A percentile compares a stretch with the other conserved stretches of the same genome.
Evolutionary conservation across 2,329 filamentous ascomycete species (phyloP).

Genomic region (Pezicula radicicola): DNA sequence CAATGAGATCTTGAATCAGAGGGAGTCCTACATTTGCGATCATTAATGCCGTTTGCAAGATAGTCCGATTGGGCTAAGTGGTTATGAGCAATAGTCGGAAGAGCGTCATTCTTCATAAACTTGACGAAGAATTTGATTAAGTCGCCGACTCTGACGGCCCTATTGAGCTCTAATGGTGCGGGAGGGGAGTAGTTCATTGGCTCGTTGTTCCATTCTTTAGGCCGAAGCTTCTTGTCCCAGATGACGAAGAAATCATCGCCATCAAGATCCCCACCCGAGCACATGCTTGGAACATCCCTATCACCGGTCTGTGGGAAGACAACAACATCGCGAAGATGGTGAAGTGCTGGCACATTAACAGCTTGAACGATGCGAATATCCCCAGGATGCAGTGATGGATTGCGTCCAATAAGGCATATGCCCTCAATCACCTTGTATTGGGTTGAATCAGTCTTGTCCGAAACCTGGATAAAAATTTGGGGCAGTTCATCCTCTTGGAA

Average conservation of each 20-base stretch:
- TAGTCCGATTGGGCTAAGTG: slow-evolving; percentile 78
- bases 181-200: slow-evolving; percentile 75
- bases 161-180: slow-evolving; percentile 50
- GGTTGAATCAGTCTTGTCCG: slow-evolving; percentile 49
- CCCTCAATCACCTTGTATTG: slow-evolving; percentile 66
- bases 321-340: slow-evolving; percentile 78
- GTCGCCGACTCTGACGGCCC: slow-evolving; percentile 67
- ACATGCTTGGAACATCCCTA: slow-evolving; percentile 85
- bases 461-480: slow-evolving; percentile 86
- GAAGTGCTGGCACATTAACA: slow-evolving; percentile 69
- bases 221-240: slow-evolving; percentile 78
- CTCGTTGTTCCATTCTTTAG: slow-evolving; percentile 63
- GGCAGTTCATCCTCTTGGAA: slow-evolving; percentile 54
- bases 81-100: slow-evolving; percentile 75
- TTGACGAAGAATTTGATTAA: slow-evolving; percentile 83
- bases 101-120: slow-evolving; percentile 87
- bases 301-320: slow-evolving; percentile 85
- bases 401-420: slow-evolving; percentile 80
- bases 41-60: slow-evolving; percentile 57
- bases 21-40: slow-evolving; percentile 57
- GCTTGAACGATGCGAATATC: slow-evolving; percentile 87
- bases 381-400: slow-evolving; percentile 90
- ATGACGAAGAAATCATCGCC: slow-evolving; percentile 95
- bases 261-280: slow-evolving; percentile 92
- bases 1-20: neutral